phyloP scores from a whole-genome alignment of 2,329 filamentous ascomycete species.

The Allantophomopsis lycopodina region DNA sequence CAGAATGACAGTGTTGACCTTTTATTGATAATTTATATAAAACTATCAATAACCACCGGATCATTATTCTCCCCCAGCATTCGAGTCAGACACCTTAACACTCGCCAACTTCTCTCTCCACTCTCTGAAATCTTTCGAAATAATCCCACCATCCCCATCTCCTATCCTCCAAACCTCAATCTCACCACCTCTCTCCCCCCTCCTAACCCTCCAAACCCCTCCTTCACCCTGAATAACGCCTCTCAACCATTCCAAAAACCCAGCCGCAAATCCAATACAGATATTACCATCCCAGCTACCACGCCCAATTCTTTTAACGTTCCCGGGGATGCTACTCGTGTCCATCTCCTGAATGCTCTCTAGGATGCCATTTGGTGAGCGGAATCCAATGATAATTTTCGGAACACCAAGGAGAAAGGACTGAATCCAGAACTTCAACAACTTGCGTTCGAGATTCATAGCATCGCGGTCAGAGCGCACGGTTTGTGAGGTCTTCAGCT shows the following conservation, averaged over 20 bases:
- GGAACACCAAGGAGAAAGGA: constrained; percentile 89
- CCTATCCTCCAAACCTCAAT: constrained; percentile 67
- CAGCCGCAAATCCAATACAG: constrained; percentile 80
- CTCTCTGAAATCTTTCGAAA: constrained; percentile 64
- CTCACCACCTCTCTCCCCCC: constrained; percentile 42
- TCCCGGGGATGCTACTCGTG: constrained; percentile 65
- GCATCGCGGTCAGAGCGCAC: constrained; percentile 55
- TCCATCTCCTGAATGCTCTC: constrained; percentile 63
- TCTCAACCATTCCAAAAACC: constrained; percentile 61
- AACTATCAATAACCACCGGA: too few relatives aligned
- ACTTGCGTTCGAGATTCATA: constrained; percentile 72
- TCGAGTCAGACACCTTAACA: not conserved
- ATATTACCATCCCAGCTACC: constrained; percentile 78
- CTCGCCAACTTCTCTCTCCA: constrained; percentile 34
- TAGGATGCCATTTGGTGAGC: constrained; percentile 59
- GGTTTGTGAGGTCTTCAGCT: constrained; percentile 80
- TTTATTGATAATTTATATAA: too few relatives aligned
- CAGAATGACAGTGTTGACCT: too few relatives aligned
- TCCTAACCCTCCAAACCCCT: constrained; percentile 66
- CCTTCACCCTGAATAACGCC: constrained; percentile 48
- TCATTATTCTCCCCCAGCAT: too few relatives aligned
- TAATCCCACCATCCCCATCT: constrained; percentile 63
- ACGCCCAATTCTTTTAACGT: constrained; percentile 51
- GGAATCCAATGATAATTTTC: constrained; percentile 82
- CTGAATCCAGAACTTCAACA: constrained; percentile 94